Base-by-base conservation (phyloP, 176 grass and related monocot species). In the Puya raimondii region DNA sequence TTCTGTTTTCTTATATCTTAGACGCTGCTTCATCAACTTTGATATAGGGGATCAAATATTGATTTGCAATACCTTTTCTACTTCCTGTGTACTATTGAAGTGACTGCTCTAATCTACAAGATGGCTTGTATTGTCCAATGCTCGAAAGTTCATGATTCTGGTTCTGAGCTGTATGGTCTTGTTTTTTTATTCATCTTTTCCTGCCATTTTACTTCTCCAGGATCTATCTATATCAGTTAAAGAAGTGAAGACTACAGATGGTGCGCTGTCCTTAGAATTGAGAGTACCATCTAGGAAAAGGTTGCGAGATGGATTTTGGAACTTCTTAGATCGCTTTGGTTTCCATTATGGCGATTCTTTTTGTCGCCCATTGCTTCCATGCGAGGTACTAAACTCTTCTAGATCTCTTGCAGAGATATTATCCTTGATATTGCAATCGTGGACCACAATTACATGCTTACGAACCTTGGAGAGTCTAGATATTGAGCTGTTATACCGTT, bases 181-280 rank as follows among this genome's bases (percentile, higher is more conserved):
- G 15, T 0, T 6, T 59, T 59, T 59, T n/a, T 21, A 9, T 59
- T 20, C 51, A 74, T 26, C 77, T 61, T 72, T 81, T 22, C 13
- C 77, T 81, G 76, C 25, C 26, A 65, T 76, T 78, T 69, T 53
- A 67, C 74, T 74, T 53, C 74, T 71, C 64, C 80, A 97, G 94
- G 86, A 85, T 84, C 69, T 97, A 12, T 79, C 70, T 51, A 82
- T 89, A 51, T 84, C 65, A 52, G 61, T 97, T 51, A 92, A 92
- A 73, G 94, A 96, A 78, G 68, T 69, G 22, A 97, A 88, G 74
- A 84, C 70, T 53, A 18, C 72, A 59, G 94, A 97, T 81, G 86
- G 81, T 33, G 80, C 77, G 1, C 70, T 92, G 77, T 78, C 68
- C 61, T 80, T 97, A 68, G 74, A 86, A 63, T 73, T 97, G 80